Evolutionary conservation across 2,329 filamentous ascomycete species (phyloP).

Genomic region (Sporothrix mexicana): DNA sequence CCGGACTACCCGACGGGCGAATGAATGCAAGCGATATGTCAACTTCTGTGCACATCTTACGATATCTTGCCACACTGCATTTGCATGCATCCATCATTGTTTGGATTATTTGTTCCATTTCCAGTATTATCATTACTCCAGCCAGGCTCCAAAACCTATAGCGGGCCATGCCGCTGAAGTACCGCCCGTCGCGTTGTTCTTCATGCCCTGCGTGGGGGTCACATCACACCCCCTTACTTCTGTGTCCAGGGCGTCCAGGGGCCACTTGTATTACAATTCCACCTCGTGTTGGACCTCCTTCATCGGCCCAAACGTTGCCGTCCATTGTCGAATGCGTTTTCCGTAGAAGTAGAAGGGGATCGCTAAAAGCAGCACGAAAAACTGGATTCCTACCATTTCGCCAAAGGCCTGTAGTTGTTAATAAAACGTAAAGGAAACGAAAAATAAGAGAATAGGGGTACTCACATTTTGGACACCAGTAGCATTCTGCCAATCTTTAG

Average conservation of each 20-base stretch:
- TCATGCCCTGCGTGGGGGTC: not conserved
- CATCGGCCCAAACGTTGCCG: not conserved
- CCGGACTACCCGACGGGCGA: too few relatives aligned
- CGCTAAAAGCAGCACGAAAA: not conserved
- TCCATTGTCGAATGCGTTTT: not conserved
- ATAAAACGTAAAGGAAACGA: not conserved
- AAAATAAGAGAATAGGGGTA: not conserved
- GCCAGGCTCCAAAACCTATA: too few relatives aligned
- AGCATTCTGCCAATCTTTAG: not conserved
- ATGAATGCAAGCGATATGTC: too few relatives aligned
- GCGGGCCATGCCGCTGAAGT: too few relatives aligned
- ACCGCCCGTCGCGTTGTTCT: too few relatives aligned
- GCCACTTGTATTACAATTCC: not conserved
- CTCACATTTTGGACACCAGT: constrained; percentile 1
- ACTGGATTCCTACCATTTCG: constrained; percentile 5
- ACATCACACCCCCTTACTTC: not conserved
- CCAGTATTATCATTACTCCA: too few relatives aligned
- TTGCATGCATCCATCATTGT: too few relatives aligned
- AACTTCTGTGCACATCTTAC: too few relatives aligned
- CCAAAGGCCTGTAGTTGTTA: not conserved
- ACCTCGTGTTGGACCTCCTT: not conserved
- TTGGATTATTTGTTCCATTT: too few relatives aligned
- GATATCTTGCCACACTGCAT: too few relatives aligned
- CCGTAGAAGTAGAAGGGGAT: constrained; percentile 1
- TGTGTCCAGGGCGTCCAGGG: not conserved